Evolutionary conservation across 1,284 basidiomycete species (phyloP).

Genomic region (Rhodotorula sp.): DNA sequence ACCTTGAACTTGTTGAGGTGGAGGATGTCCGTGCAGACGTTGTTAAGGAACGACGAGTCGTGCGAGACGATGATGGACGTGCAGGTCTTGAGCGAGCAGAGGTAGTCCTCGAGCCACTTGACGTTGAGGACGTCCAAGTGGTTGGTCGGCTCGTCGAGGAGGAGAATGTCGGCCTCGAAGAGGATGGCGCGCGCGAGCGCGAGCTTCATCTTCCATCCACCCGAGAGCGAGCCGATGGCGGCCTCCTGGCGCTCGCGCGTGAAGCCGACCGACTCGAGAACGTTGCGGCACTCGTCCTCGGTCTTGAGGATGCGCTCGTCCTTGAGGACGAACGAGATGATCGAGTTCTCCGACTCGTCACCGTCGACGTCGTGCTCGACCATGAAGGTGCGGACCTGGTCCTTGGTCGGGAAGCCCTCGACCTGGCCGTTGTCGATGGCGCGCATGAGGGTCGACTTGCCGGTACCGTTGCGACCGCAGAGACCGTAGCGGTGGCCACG

Average conservation of each 20-base stretch:
- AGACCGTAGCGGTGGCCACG: conserved; percentile 98
- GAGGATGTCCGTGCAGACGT: conserved; percentile 97
- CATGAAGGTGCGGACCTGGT: conserved; percentile 96
- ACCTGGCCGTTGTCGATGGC: conserved; percentile 68
- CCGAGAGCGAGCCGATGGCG: conserved; percentile 87
- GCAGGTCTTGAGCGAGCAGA: conserved; percentile 81
- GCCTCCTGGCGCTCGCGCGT: conserved; percentile 78
- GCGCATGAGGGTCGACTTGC: conserved; percentile 93
- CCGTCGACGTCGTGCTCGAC: conserved; percentile 97
- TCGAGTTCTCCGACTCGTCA: conserved; percentile 85
- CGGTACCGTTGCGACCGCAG: conserved; percentile 96
- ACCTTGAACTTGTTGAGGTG: conserved; percentile 99
- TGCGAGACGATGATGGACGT: conserved; percentile 69
- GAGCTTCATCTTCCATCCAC: conserved; percentile 99
- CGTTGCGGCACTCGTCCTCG: conserved; percentile 72
- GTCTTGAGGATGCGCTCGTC: conserved; percentile 80
- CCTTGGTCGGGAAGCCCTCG: conserved; percentile 94
- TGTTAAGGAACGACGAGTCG: conserved; percentile 98
- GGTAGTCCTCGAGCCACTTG: conserved; percentile 95
- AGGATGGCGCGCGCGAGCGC: conserved; percentile 97
- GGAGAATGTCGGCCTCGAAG: conserved; percentile 96
- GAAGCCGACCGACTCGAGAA: conserved; percentile 89
- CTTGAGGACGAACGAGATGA: conserved; percentile 80
- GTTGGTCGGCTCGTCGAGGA: conserved; percentile 97
- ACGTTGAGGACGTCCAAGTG: conserved; percentile 97